Evolutionary conservation across 2,329 filamentous ascomycete genomes (phyloP), one percentile per base, ranked within the genome.

Genomic region (Teratosphaeria gauchensis): DNA sequence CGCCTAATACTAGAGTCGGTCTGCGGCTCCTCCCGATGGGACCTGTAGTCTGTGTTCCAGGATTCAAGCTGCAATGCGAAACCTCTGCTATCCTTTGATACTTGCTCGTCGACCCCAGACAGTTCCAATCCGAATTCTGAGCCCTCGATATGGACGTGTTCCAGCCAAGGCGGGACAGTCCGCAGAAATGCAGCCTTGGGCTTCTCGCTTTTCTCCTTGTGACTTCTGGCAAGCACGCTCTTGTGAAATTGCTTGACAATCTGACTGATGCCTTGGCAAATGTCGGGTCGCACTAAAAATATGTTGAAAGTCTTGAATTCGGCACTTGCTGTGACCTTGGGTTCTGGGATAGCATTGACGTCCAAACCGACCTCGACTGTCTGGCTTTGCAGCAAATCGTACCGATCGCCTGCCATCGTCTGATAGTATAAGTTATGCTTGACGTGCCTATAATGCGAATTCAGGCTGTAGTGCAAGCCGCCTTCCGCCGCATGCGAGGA

Each of bases 381-480:
- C 68, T 99, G 92, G 0, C 88, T 95, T 38, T 91, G 85, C 2
- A 97, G 81, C 5, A 99, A 79, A 67, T 96, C 90, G 68, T 96
- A 92, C 56, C 90, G 87, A 60, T 85, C 84, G 4, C 91, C 89
- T 9, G 85, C 83, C 24, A 88, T 86, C 0, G 91, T 96, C 69
- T 96, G 95, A 70, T 99, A 99, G 72, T 97, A 99, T 0, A 99
- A 80, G 63, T 90, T 84, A 70, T 96, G 91, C 0, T 90, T 89
- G 62, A 92, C 87, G 59, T 97, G 78, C 53, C 94, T 83, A 70
- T 95, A 85, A 3, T 89, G 88, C 0, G 91, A 90, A 14, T 85
- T 85, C 0, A 99, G 77, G 4, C 89, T 90, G 73, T 99, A 99
- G 69, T 96, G 89, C 3, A 91, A 77, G 35, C 95, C 88, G 59